A percentile compares a stretch with the other conserved stretches of the same genome.
These are phyloP conservation scores for Pleurozium schreberi DNA, from an alignment of 225 moss, liverwort and hornwort species.

Conservation along the genomic window DNA sequence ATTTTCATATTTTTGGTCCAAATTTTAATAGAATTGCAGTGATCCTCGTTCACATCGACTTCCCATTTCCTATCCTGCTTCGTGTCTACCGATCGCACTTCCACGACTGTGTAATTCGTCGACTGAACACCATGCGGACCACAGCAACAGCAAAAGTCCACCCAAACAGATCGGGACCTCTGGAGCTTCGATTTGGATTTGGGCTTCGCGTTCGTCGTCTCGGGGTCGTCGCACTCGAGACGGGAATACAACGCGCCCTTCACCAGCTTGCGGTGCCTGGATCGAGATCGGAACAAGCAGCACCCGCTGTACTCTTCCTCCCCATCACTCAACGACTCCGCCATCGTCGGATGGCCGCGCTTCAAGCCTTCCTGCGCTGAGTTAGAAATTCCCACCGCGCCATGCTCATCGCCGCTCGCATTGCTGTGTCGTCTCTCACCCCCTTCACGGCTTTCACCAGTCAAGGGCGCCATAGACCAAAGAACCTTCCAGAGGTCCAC, in stretches of 20 bases:
- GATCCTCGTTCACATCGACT: conserved; percentile 10
- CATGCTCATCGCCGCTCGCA: background rate
- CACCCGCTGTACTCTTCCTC: conserved; percentile 9
- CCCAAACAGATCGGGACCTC: conserved; percentile 4
- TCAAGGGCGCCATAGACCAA: conserved; percentile 5
- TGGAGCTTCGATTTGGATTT: background rate
- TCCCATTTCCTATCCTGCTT: conserved; percentile 4
- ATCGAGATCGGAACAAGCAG: conserved; percentile 15
- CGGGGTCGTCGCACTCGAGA: background rate
- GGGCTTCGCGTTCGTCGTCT: background rate
- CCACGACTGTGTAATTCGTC: background rate
- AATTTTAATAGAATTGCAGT: too few relatives aligned
- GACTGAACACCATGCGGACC: background rate
- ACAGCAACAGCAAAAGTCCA: conserved; percentile 22
- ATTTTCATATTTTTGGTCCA: too few relatives aligned
- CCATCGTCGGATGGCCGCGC: background rate
- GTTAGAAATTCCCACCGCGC: background rate
- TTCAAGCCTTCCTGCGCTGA: background rate
- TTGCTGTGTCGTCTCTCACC: background rate
- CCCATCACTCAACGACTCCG: background rate
- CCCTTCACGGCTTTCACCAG: background rate
- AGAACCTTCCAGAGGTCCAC: background rate
- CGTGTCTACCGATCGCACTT: conserved; percentile 6
- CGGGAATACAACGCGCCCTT: conserved; percentile 12
- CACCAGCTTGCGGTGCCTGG: background rate